Evolutionary conservation across 768 basidiomycete species (phyloP), one percentile per base, ranked within the genome.

Genomic region (Chiua virens): DNA sequence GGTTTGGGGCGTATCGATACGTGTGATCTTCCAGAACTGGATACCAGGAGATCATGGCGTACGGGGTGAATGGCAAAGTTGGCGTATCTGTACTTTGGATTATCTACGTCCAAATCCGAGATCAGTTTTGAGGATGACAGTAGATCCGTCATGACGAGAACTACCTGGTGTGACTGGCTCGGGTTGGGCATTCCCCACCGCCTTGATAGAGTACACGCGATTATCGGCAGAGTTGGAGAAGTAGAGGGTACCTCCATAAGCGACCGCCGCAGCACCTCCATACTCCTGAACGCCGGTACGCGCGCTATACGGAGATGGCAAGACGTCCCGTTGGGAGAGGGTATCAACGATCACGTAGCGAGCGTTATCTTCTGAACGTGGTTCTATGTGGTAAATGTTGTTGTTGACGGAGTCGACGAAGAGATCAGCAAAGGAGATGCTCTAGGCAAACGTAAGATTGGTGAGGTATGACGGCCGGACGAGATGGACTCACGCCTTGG

Each of bases 21-120:
- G 84, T 87, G 67, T 89, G 87, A 57, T 91, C 87, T 61, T 92
- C 89, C 22, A 84, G 71, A 38, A 90, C 65, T 2, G 89, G 84
- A 75, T 1, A 85, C 76, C 6, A 90, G 61, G n/a, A 89, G 68
- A 52, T 81, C 71, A 3, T 76, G 67, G 7, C 78, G 69, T 1
- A 60, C 58, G 0, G 86, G 87, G 53, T 86, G 81, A 1, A 82
- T 71, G 8, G 75, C 70, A 54, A 89, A 79, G 58, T 83, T 76
- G 21, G 85, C 87, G 59, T 79, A 90, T 36, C 87, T 81, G 60
- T 78, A 72, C 13, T 71, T 49, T 34, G 53, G 36, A 38, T 57
- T 57, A 3, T 57, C 53, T 63, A 42, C 37, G 36, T 39, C 38
- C 30, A 20, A 32, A 11, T n/a, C 21, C 17, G 48, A 13, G 37